Base-by-base conservation (phyloP, 225 moss, liverwort and hornwort species). In the Pleurozium schreberi region DNA sequence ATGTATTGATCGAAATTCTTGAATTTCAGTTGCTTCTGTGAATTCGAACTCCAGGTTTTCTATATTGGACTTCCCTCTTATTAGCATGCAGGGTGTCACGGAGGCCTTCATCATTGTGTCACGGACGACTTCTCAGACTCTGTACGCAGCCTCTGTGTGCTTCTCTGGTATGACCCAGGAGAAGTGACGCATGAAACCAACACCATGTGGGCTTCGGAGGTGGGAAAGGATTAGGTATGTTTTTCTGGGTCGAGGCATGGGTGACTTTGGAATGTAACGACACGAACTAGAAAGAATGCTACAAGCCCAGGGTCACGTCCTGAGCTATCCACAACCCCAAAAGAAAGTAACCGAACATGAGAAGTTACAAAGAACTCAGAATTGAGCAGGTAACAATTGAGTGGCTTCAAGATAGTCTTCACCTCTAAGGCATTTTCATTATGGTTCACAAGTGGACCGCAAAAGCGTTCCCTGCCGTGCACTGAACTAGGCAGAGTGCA, bases 381-480 rank as follows among this genome's bases (percentile, higher is more conserved):
- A 27, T 38, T 45, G 25, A 42, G 36, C 30, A 75, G 33, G 52
- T 6, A 60, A 43, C 9, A 45, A 25, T 14, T 27, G 66, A 34
- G 43, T 34, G 79, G 57, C 80, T 43, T 45, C 27, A 55, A 11
- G 18, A 69, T 22, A 79, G n/a, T n/a, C n/a, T 34, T 79, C 40
- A 92, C 93, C 92, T 92, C 89, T 43, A 71, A 62, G 13, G n/a
- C 11, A 74, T 77, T 84, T 60, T 88, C 88, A 62, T 86, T 84
- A 53, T 87, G 88, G 30, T 86, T 87, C 84, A 89, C n/a, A 14
- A 91, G 75, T 59, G 85, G 88, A 82, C 87, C 89, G 61, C 90
- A 92, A 40, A 94, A 92, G 21, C 89, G 88, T 87, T 92, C 93
- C 94, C 93, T 88, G 55, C 85, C 91, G 38, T 82, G 86, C 75